Base-by-base conservation (phyloP, 1,284 basidiomycete species). In the Heterobasidion parviporum region DNA sequence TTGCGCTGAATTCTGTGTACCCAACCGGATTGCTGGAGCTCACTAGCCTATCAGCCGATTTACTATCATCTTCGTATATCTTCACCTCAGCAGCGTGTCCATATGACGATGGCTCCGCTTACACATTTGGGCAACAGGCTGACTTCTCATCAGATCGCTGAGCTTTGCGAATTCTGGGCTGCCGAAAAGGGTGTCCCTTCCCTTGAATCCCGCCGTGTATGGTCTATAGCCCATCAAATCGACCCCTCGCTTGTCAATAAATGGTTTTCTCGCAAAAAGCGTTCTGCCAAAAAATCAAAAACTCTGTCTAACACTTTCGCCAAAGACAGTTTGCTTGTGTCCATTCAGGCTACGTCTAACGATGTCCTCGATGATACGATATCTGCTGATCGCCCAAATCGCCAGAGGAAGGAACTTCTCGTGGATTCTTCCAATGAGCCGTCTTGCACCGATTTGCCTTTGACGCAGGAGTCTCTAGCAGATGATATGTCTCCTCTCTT, bases 121-220 rank as follows among this genome's bases (percentile, higher is more conserved):
- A 6, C n/a, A 33, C 47, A 15, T 3, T 18, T 5, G 18, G 12
- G 33, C 15, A 12, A 49, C 44, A 46, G 16, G 33, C 9, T 49
- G 8, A 14, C 47, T 33, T 20, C 18, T 6, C 26, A 16, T 49
- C 47, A 49, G n/a, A 20, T 49, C 26, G 34, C 32, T 15, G 59
- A 56, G 20, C 53, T 60, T 34, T 33, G 14, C 16, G 44, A 47
- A 2, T 36, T 60, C 57, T 60, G 59, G 59, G 20, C 15, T 2
- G 26, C 43, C 6, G 59, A 60, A 45, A 44, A 54, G 9, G 57
- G 59, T 16, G 48, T 56, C 12, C 59, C 59, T 8, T 54, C 57
- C 35, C 12, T 54, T 9, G 20, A 9, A 6, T 59, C 57, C 34
- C 57, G 59, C 14, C 54, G 53, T 10, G 33, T 44, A 8, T 60